phyloP scores from a whole-genome alignment of 176 grass and related monocot genomes.

The Carex myosuroides region DNA sequence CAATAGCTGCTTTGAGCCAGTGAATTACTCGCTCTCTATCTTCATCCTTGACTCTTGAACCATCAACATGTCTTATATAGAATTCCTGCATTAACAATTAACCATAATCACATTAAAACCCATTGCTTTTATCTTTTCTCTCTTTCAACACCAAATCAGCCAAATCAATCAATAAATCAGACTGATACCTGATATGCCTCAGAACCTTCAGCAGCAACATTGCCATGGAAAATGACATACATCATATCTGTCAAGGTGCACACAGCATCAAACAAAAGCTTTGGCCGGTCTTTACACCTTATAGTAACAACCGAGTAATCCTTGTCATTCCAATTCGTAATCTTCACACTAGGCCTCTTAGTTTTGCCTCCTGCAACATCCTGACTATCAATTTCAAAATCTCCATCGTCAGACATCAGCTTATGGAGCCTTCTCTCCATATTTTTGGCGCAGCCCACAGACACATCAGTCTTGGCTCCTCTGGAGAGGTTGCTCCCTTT shows the following conservation, averaged over 20 bases:
- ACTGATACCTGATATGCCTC: conserved; percentile 71
- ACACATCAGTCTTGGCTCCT: conserved; percentile 31
- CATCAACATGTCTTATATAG: conserved; percentile 65
- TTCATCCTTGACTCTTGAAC: conserved; percentile 57
- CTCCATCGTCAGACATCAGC: conserved; percentile 59
- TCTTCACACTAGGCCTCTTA: conserved; percentile 42
- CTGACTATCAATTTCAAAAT: conserved; percentile 31
- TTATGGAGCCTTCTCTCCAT: conserved; percentile 64
- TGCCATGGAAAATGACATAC: conserved; percentile 82
- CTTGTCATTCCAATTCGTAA: conserved; percentile 77
- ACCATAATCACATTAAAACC: neutral
- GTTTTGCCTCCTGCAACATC: conserved; percentile 16
- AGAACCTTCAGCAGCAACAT: conserved; percentile 42
- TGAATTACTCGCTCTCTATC: conserved; percentile 60
- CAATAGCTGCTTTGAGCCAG: conserved; percentile 77
- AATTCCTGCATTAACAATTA: conserved; percentile 49
- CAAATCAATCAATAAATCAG: neutral
- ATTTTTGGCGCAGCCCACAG: conserved; percentile 23
- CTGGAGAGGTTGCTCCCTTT: conserved; percentile 34
- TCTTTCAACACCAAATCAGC: conserved; percentile 6
- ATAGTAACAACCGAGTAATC: conserved; percentile 81
- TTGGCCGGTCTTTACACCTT: conserved; percentile 67
- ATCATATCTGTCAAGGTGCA: conserved; percentile 67
- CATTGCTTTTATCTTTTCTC: neutral
- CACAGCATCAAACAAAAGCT: conserved; percentile 82